Percentiles rank a stretch among this genome's conserved stretches.
Evolutionary conservation across 495 filamentous ascomycete species (phyloP).

Genomic region (Xylaria scruposa): DNA sequence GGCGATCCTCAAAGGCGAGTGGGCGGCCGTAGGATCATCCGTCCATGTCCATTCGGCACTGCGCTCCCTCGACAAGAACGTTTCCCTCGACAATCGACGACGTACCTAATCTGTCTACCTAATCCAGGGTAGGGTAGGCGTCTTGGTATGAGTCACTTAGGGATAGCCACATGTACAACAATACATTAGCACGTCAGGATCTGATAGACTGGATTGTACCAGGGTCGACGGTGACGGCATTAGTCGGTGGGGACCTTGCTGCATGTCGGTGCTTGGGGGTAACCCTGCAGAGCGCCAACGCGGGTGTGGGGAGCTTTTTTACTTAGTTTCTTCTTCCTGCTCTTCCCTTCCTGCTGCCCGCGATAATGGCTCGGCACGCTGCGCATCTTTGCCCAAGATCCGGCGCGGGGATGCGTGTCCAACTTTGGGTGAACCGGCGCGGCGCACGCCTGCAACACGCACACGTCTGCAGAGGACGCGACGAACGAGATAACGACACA

Average conservation of each 20-base stretch:
- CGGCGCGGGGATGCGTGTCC: slow-evolving; percentile 30
- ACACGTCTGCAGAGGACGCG: slow-evolving; percentile 32
- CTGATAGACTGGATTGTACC: neutral
- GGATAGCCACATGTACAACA: neutral
- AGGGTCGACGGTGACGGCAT: neutral
- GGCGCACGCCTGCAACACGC: slow-evolving; percentile 33
- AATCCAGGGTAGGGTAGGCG: slow-evolving; percentile 9
- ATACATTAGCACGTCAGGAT: neutral
- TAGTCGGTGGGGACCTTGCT: neutral
- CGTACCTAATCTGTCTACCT: neutral
- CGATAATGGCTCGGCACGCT: neutral
- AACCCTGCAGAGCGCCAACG: slow-evolving; percentile 15
- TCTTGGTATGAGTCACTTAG: slow-evolving; percentile 24
- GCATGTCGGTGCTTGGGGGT: slow-evolving; percentile 7
- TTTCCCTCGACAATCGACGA: neutral
- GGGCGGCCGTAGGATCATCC: slow-evolving; percentile 30
- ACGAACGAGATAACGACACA: slow-evolving; percentile 39
- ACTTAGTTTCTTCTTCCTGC: no score
- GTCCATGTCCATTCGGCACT: slow-evolving; percentile 29
- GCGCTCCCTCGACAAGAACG: slow-evolving; percentile 22
- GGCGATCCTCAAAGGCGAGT: slow-evolving; percentile 30
- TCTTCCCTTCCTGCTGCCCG: slow-evolving; percentile 10
- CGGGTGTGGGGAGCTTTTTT: slow-evolving; percentile 14
- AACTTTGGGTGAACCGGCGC: slow-evolving; percentile 33
- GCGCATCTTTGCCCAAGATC: neutral